phyloP scores from a whole-genome alignment of 225 moss, liverwort and hornwort genomes.

The Sphagnum contortum region DNA sequence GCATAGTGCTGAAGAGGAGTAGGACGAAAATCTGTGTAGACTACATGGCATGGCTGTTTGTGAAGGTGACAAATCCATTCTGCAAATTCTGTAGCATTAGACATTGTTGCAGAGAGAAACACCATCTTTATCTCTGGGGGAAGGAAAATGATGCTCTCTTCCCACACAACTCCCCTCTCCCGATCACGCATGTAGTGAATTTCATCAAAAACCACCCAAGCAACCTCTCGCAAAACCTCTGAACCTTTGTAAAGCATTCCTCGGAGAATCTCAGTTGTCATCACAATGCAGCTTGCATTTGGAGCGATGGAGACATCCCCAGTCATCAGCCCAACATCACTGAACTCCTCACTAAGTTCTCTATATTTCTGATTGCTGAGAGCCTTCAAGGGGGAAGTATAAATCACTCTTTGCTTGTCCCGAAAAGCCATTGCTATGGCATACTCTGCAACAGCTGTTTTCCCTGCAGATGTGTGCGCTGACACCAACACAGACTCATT shows the following conservation, averaged over 20 bases:
- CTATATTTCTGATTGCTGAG: constrained; percentile 91
- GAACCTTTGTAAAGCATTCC: constrained; percentile 48
- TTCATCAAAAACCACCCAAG: constrained; percentile 55
- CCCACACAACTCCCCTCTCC: constrained; percentile 52
- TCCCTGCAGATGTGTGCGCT: constrained; percentile 94
- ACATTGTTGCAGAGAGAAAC: constrained; percentile 47
- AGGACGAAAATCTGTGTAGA: constrained; percentile 45
- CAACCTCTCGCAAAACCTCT: constrained; percentile 44
- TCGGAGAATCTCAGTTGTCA: constrained; percentile 46
- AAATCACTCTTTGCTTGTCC: constrained; percentile 85
- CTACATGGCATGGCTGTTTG: constrained; percentile 41
- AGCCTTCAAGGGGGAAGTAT: constrained; percentile 92
- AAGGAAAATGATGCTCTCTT: constrained; percentile 68
- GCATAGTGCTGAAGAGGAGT: constrained; percentile 48
- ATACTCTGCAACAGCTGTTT: constrained; percentile 94
- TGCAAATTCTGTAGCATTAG: constrained; percentile 48
- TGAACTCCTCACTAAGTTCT: constrained; percentile 85
- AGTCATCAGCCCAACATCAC: constrained; percentile 90
- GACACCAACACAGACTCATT: constrained; percentile 89
- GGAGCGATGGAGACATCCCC: constrained; percentile 83
- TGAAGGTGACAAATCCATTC: constrained; percentile 47
- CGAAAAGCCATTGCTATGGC: constrained; percentile 91
- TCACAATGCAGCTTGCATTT: constrained; percentile 71
- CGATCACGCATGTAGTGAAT: constrained; percentile 58
- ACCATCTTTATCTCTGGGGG: constrained; percentile 60